phyloP scores from a whole-genome alignment of 1,139 yeast species.

The Eremothecium cymbalariae region DNA sequence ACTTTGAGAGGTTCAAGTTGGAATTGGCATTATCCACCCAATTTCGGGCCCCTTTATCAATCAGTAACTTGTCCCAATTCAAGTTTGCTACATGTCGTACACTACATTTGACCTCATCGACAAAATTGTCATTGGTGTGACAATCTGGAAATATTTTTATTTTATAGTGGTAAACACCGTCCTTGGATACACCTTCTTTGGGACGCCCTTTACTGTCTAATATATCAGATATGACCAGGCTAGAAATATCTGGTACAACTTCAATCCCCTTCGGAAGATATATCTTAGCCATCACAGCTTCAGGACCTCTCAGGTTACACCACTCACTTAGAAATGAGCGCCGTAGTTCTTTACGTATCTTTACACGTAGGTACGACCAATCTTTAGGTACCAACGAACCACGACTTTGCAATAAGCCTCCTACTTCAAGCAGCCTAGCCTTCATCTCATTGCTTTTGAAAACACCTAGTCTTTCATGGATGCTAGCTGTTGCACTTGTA shows the following conservation, averaged over 20 bases:
- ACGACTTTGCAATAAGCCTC: slow-evolving; percentile 10
- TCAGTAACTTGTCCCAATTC: slow-evolving; percentile 16
- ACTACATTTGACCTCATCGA: slow-evolving; percentile 31
- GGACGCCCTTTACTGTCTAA: slow-evolving; percentile 14
- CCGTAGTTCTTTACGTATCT: slow-evolving; percentile 38
- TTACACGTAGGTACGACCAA: slow-evolving; percentile 35
- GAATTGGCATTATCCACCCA: slow-evolving; percentile 31
- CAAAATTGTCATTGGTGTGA: slow-evolving; percentile 31
- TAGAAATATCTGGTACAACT: neutral
- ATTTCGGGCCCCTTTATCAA: slow-evolving; percentile 5
- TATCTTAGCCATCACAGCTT: slow-evolving; percentile 12
- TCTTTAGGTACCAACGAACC: slow-evolving; percentile 34
- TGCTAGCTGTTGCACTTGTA: neutral
- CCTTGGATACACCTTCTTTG: slow-evolving; percentile 27
- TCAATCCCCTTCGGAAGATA: no score
- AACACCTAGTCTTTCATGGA: slow-evolving; percentile 6
- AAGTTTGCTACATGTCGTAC: slow-evolving; percentile 28
- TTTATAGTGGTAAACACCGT: slow-evolving; percentile 43
- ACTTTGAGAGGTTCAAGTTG: slow-evolving; percentile 20
- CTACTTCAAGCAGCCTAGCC: slow-evolving; percentile 4
- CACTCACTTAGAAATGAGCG: slow-evolving; percentile 31
- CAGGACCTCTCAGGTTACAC: slow-evolving; percentile 18
- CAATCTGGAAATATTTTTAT: slow-evolving; percentile 36
- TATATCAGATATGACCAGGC: no score
- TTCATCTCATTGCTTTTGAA: slow-evolving; percentile 10